Evolutionary conservation across 2,329 filamentous ascomycete genomes (phyloP).

Genomic region (Aquanectria penicillioides): DNA sequence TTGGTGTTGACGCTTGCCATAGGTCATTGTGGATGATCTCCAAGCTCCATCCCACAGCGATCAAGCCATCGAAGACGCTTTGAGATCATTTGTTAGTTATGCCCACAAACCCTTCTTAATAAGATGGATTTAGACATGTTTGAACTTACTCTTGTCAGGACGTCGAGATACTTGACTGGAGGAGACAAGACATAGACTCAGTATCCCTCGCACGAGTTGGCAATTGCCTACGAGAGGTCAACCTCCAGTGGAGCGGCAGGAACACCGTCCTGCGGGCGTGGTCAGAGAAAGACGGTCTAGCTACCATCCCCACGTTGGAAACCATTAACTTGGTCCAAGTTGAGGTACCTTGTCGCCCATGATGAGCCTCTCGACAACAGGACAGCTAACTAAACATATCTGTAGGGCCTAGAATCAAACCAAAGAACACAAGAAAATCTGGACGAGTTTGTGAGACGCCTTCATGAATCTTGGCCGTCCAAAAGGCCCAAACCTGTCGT

Average conservation of each 20-base stretch:
- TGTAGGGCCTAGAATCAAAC: slow-evolving; percentile 4
- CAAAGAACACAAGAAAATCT: slow-evolving; percentile 6
- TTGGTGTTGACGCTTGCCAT: no score
- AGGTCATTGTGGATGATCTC: slow-evolving; percentile 23
- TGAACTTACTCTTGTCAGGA: background rate
- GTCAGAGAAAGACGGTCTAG: slow-evolving; percentile 19
- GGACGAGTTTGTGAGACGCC: background rate
- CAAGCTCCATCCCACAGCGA: slow-evolving; percentile 24
- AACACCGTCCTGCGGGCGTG: slow-evolving; percentile 15
- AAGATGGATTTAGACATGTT: no score
- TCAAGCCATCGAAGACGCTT: slow-evolving; percentile 12
- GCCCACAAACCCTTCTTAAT: no score
- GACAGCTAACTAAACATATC: background rate
- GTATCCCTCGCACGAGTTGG: slow-evolving; percentile 1
- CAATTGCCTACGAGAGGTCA: slow-evolving; percentile 8
- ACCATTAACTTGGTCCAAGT: slow-evolving; percentile 8
- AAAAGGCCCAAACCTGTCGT: background rate
- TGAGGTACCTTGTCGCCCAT: no score
- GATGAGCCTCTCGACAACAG: no score
- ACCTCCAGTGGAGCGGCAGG: slow-evolving; percentile 23
- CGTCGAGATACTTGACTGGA: slow-evolving; percentile 22
- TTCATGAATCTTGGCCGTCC: slow-evolving; percentile 9
- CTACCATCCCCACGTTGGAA: slow-evolving; percentile 4
- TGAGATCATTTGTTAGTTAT: slow-evolving; percentile 14
- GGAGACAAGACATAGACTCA: slow-evolving; percentile 5